Percentiles rank a stretch among this genome's conserved stretches.
phyloP scores from a whole-genome alignment of 805 yeast species.

The Saccharomycopsis malanga region DNA sequence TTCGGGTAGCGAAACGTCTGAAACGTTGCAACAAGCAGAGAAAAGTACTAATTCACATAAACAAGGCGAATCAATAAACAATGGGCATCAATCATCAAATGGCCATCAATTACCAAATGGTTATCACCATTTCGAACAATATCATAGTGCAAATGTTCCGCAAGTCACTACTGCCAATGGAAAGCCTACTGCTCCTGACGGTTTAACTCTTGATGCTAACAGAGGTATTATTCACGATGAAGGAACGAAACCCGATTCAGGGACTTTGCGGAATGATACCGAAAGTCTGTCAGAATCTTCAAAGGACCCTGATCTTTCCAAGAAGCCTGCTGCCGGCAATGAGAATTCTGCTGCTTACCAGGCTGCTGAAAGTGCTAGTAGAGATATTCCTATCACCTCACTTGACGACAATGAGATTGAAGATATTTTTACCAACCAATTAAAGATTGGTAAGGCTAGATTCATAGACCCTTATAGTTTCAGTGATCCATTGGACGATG shows the following conservation, averaged over 20 bases:
- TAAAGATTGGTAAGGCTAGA: slow-evolving; percentile 26
- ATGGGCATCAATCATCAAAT: not conserved
- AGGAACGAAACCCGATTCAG: not conserved
- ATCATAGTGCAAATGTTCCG: not conserved
- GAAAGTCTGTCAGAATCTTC: not conserved
- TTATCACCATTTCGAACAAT: not conserved
- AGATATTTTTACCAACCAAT: slow-evolving; percentile 12
- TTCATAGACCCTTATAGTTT: slow-evolving; percentile 84
- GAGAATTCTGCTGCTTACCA: not conserved
- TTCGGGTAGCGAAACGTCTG: slow-evolving; percentile 2
- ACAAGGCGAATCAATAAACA: not conserved
- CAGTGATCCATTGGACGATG: slow-evolving; percentile 78
- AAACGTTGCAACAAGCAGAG: not conserved
- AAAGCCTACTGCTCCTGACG: not conserved
- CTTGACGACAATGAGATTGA: slow-evolving; percentile 25
- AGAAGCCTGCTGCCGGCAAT: not conserved
- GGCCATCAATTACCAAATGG: not conserved
- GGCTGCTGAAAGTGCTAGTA: slow-evolving; percentile 4
- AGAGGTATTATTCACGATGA: not conserved
- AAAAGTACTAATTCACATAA: not conserved
- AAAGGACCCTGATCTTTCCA: not conserved
- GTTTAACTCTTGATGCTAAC: not conserved
- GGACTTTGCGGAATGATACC: not conserved
- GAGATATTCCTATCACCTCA: slow-evolving; percentile 30
- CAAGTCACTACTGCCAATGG: not conserved